Conservation (phyloP, 208 protist genomes). For the Leishmania guyanensis region DNA sequence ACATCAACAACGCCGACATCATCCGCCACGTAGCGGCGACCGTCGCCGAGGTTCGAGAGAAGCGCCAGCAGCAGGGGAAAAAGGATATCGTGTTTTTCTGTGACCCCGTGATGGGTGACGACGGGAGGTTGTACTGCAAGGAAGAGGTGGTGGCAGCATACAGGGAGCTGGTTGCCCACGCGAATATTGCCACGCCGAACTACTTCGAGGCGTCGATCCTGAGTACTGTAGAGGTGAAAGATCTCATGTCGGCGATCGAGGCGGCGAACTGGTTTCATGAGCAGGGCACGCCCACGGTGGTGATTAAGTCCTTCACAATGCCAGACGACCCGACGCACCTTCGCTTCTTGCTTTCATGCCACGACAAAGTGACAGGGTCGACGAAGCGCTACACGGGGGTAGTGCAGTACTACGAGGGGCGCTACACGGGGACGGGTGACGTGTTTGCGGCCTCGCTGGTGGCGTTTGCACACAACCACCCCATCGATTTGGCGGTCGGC, state of each 20-base stretch:
- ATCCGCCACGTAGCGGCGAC: conserved; percentile 64
- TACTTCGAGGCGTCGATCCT: conserved; percentile 93
- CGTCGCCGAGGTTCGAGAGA: conserved; percentile 61
- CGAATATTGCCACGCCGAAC: conserved; percentile 93
- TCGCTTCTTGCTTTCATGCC: conserved; percentile 64
- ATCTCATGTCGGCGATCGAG: conserved; percentile 51
- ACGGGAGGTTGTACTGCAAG: conserved; percentile 94
- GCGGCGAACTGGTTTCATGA: conserved; percentile 86
- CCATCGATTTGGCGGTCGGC: conserved; percentile 61
- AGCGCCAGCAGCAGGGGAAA: conserved; percentile 41
- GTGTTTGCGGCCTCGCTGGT: conserved; percentile 79
- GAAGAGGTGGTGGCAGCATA: conserved; percentile 90
- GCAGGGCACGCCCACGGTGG: conserved; percentile 62
- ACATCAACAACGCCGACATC: conserved; percentile 92
- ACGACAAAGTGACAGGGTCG: conserved; percentile 7
- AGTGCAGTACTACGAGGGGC: conserved; percentile 73
- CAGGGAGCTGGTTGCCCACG: conserved; percentile 67
- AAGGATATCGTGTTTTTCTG: conserved; percentile 80
- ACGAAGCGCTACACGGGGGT: conserved; percentile 62
- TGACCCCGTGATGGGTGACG: conserved; percentile 96
- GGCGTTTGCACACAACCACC: conserved; percentile 59
- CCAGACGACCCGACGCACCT: conserved; percentile 45
- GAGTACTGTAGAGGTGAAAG: conserved; percentile 61
- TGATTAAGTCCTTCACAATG: conserved; percentile 86
- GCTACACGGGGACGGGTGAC: conserved; percentile 89